Conservation (phyloP, 2,329 filamentous ascomycete genomes). For the Phyllosticta citrichinensis region DNA sequence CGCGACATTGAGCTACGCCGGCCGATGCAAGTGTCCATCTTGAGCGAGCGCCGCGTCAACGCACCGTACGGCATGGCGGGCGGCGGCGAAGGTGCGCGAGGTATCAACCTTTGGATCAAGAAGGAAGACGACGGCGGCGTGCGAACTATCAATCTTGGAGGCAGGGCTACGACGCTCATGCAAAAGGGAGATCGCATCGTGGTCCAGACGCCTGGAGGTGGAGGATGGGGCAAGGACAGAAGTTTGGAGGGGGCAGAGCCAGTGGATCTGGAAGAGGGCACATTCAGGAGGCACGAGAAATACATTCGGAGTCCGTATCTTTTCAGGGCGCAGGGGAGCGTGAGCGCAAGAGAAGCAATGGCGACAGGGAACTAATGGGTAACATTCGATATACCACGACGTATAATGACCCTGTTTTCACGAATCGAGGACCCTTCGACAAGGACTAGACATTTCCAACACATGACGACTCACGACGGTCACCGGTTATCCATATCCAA, state of each 20-base stretch:
- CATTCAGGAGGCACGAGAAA: constrained; percentile 7
- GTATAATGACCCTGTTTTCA: neutral
- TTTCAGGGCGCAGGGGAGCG: constrained; percentile 9
- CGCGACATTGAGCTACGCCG: constrained; percentile 66
- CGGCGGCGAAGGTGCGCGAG: constrained; percentile 61
- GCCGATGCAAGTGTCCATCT: constrained; percentile 61
- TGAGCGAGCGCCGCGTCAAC: constrained; percentile 61
- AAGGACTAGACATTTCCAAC: too few relatives aligned
- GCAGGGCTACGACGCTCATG: constrained; percentile 72
- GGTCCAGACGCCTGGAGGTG: constrained; percentile 67
- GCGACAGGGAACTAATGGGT: neutral
- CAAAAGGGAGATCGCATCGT: constrained; percentile 67
- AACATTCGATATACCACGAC: neutral
- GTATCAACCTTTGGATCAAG: constrained; percentile 46
- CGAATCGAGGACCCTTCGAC: too few relatives aligned
- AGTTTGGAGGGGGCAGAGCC: neutral
- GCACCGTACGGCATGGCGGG: constrained; percentile 69
- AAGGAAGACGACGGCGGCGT: constrained; percentile 37
- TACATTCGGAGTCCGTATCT: constrained; percentile 3
- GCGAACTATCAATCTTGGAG: constrained; percentile 60
- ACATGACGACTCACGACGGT: neutral
- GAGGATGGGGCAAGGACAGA: constrained; percentile 53
- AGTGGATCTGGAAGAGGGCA: neutral
- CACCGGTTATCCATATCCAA: neutral
- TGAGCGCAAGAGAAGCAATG: constrained; percentile 9